phyloP scores from a whole-genome alignment of 129 eudicot species.

The Chrysanthemum makinoi region DNA sequence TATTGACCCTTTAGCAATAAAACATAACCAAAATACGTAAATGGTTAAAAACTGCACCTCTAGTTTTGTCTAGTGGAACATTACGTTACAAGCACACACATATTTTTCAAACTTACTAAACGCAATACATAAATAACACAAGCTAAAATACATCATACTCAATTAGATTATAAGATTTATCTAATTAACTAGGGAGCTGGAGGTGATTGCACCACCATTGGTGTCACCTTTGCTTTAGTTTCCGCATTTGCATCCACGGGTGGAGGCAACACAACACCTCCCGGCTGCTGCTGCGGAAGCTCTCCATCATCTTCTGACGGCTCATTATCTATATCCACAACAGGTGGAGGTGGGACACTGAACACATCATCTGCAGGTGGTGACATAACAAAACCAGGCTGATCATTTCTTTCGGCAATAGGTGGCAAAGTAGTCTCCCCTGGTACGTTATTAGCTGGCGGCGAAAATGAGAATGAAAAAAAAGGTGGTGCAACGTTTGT shows the following conservation, averaged over 20 bases:
- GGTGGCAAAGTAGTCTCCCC: conserved; percentile 19
- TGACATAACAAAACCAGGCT: conserved; percentile 11
- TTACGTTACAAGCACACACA: no score
- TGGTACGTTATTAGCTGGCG: conserved; percentile 7
- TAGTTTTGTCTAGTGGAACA: no score
- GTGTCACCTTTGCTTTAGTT: neutral
- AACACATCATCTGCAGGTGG: conserved; percentile 10
- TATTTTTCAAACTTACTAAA: neutral
- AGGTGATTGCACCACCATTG: conserved; percentile 13
- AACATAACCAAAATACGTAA: no score
- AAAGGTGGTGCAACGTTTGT: conserved; percentile 17
- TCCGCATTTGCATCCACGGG: neutral
- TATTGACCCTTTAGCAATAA: no score
- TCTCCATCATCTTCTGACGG: neutral
- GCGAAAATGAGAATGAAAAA: neutral
- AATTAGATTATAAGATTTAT: no score
- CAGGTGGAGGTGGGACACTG: conserved; percentile 35
- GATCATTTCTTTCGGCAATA: neutral
- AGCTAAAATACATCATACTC: no score
- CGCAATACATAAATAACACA: neutral
- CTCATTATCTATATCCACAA: conserved; percentile 22
- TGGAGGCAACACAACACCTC: neutral
- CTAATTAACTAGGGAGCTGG: neutral
- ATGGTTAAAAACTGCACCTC: no score
- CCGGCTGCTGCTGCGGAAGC: neutral